These are phyloP conservation scores for Rhizopus arrhizus DNA, from an alignment of 371 early-diverging fungal genomes.

Conservation along the genomic window DNA sequence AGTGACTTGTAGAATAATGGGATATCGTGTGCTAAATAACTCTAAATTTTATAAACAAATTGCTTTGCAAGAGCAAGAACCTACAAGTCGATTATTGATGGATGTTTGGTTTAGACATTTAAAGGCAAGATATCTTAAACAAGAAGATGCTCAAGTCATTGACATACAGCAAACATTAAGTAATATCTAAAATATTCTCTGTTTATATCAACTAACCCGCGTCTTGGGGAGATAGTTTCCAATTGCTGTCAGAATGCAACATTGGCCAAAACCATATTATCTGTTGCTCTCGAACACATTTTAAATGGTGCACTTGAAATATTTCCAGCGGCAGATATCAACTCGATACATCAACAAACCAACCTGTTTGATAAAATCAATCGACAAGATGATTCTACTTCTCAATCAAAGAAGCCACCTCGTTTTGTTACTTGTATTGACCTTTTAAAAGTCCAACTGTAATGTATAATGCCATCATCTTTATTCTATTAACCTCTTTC, in stretches of 20 bases:
- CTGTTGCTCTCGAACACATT: slow-evolving; percentile 32
- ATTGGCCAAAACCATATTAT: slow-evolving; percentile 34
- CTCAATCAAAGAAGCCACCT: slow-evolving; percentile 27
- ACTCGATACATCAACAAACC: slow-evolving; percentile 29
- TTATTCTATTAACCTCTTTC: not conserved
- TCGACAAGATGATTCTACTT: not conserved
- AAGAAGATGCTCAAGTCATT: slow-evolving; percentile 15
- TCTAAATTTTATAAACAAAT: slow-evolving; percentile 40
- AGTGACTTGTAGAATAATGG: slow-evolving; percentile 42
- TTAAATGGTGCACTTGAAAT: slow-evolving; percentile 47
- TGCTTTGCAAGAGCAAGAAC: slow-evolving; percentile 17
- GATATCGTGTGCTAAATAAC: slow-evolving; percentile 39
- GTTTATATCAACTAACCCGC: too few relatives aligned
- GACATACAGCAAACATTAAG: slow-evolving; percentile 35
- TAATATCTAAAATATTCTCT: not conserved
- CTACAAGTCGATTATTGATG: slow-evolving; percentile 28
- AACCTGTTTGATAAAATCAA: slow-evolving; percentile 31
- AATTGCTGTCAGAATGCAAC: slow-evolving; percentile 34
- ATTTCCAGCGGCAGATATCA: slow-evolving; percentile 34
- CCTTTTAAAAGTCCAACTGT: slow-evolving; percentile 23
- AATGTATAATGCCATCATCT: not conserved
- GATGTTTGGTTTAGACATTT: slow-evolving; percentile 52
- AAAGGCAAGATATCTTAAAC: slow-evolving; percentile 33
- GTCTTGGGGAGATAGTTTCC: slow-evolving; percentile 11
- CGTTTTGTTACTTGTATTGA: slow-evolving; percentile 36